Evolutionary conservation across 73 alveolate genomes (phyloP).

Genomic region (Breviolum minutum): DNA sequence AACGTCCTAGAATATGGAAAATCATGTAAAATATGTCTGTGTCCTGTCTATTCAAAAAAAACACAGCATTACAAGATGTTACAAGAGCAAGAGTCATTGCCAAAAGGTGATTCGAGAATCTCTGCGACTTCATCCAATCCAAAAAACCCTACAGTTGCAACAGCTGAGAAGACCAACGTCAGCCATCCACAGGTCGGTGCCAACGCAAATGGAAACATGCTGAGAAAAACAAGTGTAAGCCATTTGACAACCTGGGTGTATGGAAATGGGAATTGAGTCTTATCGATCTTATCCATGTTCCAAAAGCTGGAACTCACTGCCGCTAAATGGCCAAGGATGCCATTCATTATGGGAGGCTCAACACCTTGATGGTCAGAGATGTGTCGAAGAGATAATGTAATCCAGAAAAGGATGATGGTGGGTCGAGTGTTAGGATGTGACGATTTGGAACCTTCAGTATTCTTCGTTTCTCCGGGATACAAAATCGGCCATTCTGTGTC

Average conservation of each 20-base stretch:
- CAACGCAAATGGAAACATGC: slow-evolving; percentile 1
- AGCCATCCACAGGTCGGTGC: slow-evolving; percentile 64
- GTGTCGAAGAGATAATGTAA: neutral
- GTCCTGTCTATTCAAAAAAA: neutral
- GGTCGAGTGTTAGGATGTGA: slow-evolving; percentile 18
- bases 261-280: slow-evolving; percentile 73
- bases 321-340: neutral
- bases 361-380: slow-evolving; percentile 7
- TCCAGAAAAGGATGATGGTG: slow-evolving; percentile 49
- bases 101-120: slow-evolving; percentile 50
- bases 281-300: slow-evolving; percentile 65
- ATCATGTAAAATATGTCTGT: neutral
- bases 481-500: slow-evolving; percentile 23
- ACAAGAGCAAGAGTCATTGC: slow-evolving; percentile 1
- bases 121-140: slow-evolving; percentile 67
- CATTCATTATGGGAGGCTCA: neutral
- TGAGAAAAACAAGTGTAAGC: neutral
- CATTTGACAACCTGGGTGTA: slow-evolving; percentile 27
- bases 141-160: slow-evolving; percentile 43
- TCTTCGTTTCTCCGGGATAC: slow-evolving; percentile 35
- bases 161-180: slow-evolving; percentile 12
- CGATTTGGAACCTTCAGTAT: slow-evolving; percentile 10
- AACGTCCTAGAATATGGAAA: neutral
- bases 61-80: neutral
- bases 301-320: slow-evolving; percentile 11